Conservation (phyloP, 257 asterid genomes). For the Gentiana macrophylla region DNA sequence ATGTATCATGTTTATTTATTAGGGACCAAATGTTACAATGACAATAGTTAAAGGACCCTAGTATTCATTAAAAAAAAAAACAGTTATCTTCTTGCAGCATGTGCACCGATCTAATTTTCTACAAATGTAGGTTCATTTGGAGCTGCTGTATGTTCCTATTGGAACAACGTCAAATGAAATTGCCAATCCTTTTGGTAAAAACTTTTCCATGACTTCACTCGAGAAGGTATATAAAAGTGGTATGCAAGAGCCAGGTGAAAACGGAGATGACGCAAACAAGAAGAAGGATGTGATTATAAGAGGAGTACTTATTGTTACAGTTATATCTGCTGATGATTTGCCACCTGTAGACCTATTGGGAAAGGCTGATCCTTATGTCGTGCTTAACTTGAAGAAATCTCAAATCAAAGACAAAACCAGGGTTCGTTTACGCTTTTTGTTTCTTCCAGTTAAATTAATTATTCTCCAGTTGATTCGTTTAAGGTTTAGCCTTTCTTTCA, state of each 20-base stretch:
- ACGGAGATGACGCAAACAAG: constrained; percentile 45
- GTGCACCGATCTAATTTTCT: not conserved
- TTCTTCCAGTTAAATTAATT: not conserved
- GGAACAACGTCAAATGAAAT: constrained; percentile 56
- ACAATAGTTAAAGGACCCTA: no score
- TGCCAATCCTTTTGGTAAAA: constrained; percentile 50
- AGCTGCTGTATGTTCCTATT: constrained; percentile 61
- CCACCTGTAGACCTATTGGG: constrained; percentile 86
- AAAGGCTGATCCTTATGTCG: constrained; percentile 93
- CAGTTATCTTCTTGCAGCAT: no score
- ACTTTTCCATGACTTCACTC: constrained; percentile 54
- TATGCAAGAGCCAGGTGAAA: constrained; percentile 17
- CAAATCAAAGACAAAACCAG: constrained; percentile 73
- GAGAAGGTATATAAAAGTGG: constrained; percentile 69
- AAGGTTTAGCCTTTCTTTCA: no score
- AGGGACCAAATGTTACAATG: no score
- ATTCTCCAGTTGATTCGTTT: not conserved
- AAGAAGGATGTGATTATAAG: constrained; percentile 67
- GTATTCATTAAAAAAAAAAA: no score
- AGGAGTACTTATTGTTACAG: constrained; percentile 89
- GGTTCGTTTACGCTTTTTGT: constrained; percentile 29
- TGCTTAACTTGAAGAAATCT: constrained; percentile 64
- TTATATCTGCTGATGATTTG: constrained; percentile 82
- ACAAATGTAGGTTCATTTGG: constrained; percentile 65
- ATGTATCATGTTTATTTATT: no score